Evolutionary conservation across 2,329 filamentous ascomycete species (phyloP), one percentile per base, ranked within the genome.

Genomic region (Aspergillus luchuensis): DNA sequence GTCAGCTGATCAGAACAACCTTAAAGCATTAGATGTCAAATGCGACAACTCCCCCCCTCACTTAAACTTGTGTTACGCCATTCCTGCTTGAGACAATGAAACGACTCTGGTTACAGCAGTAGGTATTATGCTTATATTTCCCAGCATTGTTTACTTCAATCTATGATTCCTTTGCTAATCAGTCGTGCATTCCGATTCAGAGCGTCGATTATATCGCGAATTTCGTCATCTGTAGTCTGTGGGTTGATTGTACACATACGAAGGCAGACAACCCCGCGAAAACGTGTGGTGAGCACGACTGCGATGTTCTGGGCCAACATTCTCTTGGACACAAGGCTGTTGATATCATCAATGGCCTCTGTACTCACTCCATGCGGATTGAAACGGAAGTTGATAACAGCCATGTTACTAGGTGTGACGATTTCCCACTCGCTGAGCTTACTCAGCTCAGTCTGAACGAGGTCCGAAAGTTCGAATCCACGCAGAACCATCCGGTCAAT

Each of bases 401-500:
- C 59, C 51, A 64, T 13, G 10, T 30, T 57, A 8, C 50, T 56
- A 8, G 63, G 25, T 8, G 59, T 41, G 2, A 58, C 25, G 5
- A 64, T 38, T 30, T 60, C 45, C 63, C 62, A 66, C 10, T 59
- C 33, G 1, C 17, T 11, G 5, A 60, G 36, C n/a, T 48, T 51
- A 10, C 51, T 53, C 23, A 64, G 8, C 28, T 63, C 36, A 23
- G 6, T 25, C 25, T 58, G 54, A 7, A 39, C 58, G 4, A 55
- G 51, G 1, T 5, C 33, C 1, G 60, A 56, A 4, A 61, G 48
- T 8, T 52, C 41, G 13, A 51, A 58, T 1, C 62, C 67, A 39
- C 60, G 60, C 19, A 60, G 52, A 23, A 69, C 65, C 63, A 66
- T 65, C n/a, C 50, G 3, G 23, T 62, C 66, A 13, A 70, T 48